Evolutionary conservation across 257 asterid species (phyloP), one percentile per base, ranked within the genome.

Genomic region (Solanum corneliomulleri): DNA sequence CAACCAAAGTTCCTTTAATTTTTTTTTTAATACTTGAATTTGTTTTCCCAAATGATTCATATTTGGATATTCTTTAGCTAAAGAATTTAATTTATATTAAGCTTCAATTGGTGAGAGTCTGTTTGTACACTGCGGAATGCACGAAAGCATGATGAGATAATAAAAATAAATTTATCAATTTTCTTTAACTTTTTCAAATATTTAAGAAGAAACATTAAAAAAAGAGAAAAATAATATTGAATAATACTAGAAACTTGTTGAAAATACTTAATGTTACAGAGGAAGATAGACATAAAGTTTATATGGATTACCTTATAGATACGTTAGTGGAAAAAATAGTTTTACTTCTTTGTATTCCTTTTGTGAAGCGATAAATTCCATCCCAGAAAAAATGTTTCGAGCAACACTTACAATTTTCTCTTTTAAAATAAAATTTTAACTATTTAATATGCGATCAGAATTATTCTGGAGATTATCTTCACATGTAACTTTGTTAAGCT

Each of bases 311-410:
- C 60, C 7, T 49, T 2, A 1, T 15, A 49, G 8, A 15, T 49
- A 21, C 16, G 14, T 49, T 9, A 21, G 16, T 49, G 1, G 7
- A 47, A 44, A 15, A 15, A 49, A 41, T 14, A 14, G 0, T 15
- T 49, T 14, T 49, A 49, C 1, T 49, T 49, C 9, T 49, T 49
- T 20, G 8, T 49, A 14, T 49, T 49, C 21, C 60, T 49, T 49
- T 20, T 2, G 21, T 49, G 60, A 49, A 14, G 9, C 0, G 1
- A 49, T 49, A 49, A 49, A 2, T 2, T 49, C 21, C 60, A 64
- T 64, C 23, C 0, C 5, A 29, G 1, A 0, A 1, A 35, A 0
- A 7, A 29, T 0, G 11, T 29, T 23, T 27, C 1, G 21, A 7
- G 11, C 41, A 21, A 64, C 13, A n/a, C 0, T 25, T 25, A 25